Percentiles rank a stretch among this genome's conserved stretches.
Conservation (phyloP, 1,284 basidiomycete species). For the Xerocomus alliaceus region DNA sequence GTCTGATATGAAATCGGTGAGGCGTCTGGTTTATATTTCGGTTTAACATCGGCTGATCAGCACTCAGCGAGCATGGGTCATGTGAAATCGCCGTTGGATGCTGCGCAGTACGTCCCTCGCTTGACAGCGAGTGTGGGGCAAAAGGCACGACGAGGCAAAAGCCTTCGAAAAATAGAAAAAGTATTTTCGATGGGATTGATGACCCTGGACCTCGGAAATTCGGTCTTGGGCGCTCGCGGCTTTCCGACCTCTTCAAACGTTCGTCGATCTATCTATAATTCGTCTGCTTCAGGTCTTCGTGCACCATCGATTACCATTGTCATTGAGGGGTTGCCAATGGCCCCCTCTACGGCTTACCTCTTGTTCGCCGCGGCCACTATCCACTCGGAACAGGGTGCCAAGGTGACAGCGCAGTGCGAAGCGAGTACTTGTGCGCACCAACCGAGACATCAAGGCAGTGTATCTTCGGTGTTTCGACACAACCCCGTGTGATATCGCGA, state of each 20-base stretch:
- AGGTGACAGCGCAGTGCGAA: not conserved
- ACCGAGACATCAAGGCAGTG: constrained; percentile 3
- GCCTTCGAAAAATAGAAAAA: not conserved
- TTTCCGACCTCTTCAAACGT: too few species aligned
- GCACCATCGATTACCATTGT: not conserved
- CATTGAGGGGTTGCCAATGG: too few species aligned
- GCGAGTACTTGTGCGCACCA: not conserved
- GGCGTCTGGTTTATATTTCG: not conserved
- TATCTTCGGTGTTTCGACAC: constrained; percentile 7
- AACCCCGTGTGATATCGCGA: not conserved
- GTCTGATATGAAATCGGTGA: constrained; percentile 32
- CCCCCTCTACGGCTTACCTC: too few species aligned
- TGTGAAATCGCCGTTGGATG: constrained; percentile 19
- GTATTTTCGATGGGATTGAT: not conserved
- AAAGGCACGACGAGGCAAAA: not conserved
- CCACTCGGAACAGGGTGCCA: not conserved
- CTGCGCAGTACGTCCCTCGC: not conserved
- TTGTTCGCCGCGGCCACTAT: not conserved
- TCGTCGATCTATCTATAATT: not conserved
- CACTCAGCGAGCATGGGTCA: constrained; percentile 8
- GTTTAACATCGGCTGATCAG: constrained; percentile 17
- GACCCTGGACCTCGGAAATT: not conserved
- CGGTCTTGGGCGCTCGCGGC: too few species aligned
- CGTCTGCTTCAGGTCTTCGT: not conserved
- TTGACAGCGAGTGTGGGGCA: not conserved